Percentiles rank a stretch among this genome's conserved stretches.
Conservation (phyloP, 345 rosid genomes). For the Salix caprea region DNA sequence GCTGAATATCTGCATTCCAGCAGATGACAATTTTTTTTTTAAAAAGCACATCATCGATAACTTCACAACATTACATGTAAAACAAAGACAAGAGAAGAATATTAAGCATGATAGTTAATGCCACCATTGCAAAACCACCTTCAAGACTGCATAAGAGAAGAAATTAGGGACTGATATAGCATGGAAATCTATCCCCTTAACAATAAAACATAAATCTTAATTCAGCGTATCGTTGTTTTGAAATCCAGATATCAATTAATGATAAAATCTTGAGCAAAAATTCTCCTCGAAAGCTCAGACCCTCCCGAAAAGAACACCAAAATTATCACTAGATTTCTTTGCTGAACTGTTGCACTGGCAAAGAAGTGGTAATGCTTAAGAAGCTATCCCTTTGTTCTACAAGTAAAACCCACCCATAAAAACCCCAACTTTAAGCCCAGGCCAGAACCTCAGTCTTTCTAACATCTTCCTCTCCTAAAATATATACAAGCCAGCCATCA, state of each 20-base stretch:
- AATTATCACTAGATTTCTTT: neutral
- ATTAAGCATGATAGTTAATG: neutral
- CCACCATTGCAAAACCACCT: neutral
- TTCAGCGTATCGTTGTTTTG: neutral
- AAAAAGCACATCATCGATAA: neutral
- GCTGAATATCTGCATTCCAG: slow-evolving; percentile 61
- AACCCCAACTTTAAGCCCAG: neutral
- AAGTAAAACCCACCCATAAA: neutral
- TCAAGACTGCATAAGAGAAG: neutral
- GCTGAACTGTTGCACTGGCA: neutral
- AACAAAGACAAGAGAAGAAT: neutral
- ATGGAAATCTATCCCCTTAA: neutral
- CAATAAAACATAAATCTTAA: neutral
- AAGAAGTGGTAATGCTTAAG: neutral
- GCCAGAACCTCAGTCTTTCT: neutral
- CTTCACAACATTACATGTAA: neutral
- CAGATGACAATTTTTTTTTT: neutral
- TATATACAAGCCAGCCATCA: neutral
- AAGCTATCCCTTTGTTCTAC: neutral
- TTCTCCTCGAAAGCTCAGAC: neutral
- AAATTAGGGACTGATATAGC: neutral
- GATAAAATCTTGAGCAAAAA: neutral
- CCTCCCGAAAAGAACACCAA: neutral
- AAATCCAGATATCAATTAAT: neutral
- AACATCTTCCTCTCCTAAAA: neutral